phyloP scores from a whole-genome alignment of 2,329 filamentous ascomycete species.

The Curvularia sp. region DNA sequence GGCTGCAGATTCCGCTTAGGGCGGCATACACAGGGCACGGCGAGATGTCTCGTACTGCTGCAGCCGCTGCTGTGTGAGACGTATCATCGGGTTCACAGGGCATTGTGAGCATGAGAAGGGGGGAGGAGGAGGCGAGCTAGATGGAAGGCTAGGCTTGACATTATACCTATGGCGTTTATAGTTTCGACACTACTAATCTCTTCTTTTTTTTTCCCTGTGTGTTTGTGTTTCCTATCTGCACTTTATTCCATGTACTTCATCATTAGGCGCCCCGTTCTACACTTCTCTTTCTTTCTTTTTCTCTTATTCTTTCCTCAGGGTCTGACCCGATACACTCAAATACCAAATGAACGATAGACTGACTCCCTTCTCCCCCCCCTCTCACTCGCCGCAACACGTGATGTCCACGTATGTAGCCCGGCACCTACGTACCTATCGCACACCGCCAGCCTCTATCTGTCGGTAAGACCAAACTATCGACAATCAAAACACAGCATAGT shows the following conservation, averaged over 20 bases:
- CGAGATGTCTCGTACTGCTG: background rate
- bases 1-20: background rate
- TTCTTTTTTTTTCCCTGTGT: background rate
- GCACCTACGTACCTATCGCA: background rate
- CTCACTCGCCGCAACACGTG: background rate
- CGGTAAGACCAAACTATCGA: background rate
- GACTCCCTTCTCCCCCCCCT: background rate
- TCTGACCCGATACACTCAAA: background rate
- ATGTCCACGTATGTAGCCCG: background rate
- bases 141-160: background rate
- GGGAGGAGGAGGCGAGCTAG: background rate
- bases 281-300: background rate
- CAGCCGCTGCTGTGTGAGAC: background rate
- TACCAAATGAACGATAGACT: background rate
- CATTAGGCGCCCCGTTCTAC: background rate
- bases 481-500: too few species aligned
- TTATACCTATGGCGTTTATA: slow-evolving; percentile 2
- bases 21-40: background rate
- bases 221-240: background rate
- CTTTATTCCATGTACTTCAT: background rate
- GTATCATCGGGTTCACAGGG: background rate
- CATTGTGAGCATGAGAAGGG: background rate
- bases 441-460: background rate
- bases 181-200: background rate
- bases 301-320: too few species aligned